Base-by-base conservation (phyloP, 768 basidiomycete genomes). In the Lentinus tigrinus region DNA sequence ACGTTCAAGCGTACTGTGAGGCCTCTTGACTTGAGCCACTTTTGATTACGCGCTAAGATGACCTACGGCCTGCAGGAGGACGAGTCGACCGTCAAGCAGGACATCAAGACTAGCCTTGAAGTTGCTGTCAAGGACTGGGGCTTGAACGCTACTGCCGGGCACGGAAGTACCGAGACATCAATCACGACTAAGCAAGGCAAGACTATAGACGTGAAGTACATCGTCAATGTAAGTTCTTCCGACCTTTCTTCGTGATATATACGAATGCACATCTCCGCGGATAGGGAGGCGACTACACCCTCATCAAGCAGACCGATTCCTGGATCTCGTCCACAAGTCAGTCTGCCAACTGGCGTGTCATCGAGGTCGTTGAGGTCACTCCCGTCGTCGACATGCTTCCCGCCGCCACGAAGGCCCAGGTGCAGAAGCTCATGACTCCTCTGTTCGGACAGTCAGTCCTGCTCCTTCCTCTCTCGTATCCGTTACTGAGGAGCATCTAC, bases 211-310 rank as follows among this genome's bases (percentile, higher is more conserved):
- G 40, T 43, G 23, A 52, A 40, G 23, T 52, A 52, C 7, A 19
- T 39, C 26, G 51, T 52, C 9, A 17, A 52, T 11, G 51, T 52
- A 17, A 13, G 24, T 4, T 10, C n/a, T 10, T 24, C 4, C 14
- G 37, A 14, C 17, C 21, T n/a, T 39, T 40, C 31, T 31, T 31
- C 16, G 16, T 16, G 17, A 19, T 16, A 16, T 40, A 8, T 19
- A n/a, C n/a, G n/a, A n/a, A n/a, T 19, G 14, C 17, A 23, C 21
- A 9, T n/a, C n/a, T n/a, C n/a, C n/a, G n/a, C 9, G 17, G 4
- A 34, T 21, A 52, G 37, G 37, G 51, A 36, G 51, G 51, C 37
- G 51, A 52, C 26, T 52, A 52, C 51, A 52, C 51, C 13, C 4
- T 40, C 37, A 52, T 52, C n/a, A 6, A 38, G 17, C 21, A 52